Percentiles rank a stretch among this genome's conserved stretches.
Conservation (phyloP, 2,329 filamentous ascomycete species). For the Fusarium redolens region DNA sequence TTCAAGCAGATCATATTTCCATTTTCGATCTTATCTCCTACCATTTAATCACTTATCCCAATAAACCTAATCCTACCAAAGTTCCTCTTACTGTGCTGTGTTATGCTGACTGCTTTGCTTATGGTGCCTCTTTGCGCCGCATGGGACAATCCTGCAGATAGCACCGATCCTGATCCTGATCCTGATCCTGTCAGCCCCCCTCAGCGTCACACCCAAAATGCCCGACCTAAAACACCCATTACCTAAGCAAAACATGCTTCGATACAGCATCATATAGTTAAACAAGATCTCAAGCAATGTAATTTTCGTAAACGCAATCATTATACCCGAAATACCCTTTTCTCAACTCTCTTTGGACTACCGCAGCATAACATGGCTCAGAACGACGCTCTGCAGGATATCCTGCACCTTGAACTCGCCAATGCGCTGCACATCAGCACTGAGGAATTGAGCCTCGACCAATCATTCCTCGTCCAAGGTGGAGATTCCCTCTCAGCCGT, state of each 20-base stretch:
- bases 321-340: neutral
- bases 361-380: neutral
- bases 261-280: neutral
- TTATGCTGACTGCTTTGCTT: neutral
- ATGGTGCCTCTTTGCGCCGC: neutral
- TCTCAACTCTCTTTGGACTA: neutral
- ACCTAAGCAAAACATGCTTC: neutral
- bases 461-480: constrained; percentile 1
- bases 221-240: neutral
- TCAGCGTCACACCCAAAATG: neutral
- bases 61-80: neutral
- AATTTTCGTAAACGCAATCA: neutral
- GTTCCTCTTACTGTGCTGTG: neutral
- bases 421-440: neutral
- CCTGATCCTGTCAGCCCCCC: neutral
- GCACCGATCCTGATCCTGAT: constrained; percentile 6
- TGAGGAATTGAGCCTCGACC: neutral
- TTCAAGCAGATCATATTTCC: neutral
- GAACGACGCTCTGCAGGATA: neutral
- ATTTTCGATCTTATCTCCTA: neutral
- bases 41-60: neutral
- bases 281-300: neutral
- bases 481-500: neutral
- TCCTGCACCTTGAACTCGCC: neutral
- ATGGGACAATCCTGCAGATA: neutral